These are phyloP conservation scores for Irpex sp. DNA, from an alignment of 1,284 basidiomycete genomes.

Conservation along the genomic window DNA sequence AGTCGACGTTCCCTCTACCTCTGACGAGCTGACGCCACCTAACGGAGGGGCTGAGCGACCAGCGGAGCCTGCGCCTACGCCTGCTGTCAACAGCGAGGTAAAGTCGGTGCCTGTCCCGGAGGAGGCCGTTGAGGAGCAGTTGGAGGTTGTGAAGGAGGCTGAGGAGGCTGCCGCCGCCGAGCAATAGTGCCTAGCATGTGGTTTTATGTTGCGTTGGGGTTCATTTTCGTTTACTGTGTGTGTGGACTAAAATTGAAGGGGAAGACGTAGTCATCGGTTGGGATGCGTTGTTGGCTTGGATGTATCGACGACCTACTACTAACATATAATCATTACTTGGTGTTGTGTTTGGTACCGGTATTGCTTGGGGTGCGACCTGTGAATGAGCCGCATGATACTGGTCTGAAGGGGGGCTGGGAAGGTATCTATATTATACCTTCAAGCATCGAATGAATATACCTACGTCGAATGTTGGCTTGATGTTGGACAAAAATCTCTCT, in stretches of 20 bases:
- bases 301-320: neutral
- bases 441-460: too few species aligned
- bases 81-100: slow-evolving; percentile 26
- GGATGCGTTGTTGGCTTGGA: neutral
- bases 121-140: slow-evolving; percentile 39
- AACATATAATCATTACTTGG: neutral
- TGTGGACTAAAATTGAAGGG: too few species aligned
- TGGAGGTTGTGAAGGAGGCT: slow-evolving; percentile 41
- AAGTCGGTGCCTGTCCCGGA: slow-evolving; percentile 31
- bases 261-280: too few species aligned
- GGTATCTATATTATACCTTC: too few species aligned
- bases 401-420: too few species aligned
- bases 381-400: too few species aligned
- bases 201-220: too few species aligned
- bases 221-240: too few species aligned
- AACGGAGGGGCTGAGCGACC: slow-evolving; percentile 44
- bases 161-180: slow-evolving; percentile 25
- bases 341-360: too few species aligned
- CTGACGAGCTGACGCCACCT: slow-evolving; percentile 31
- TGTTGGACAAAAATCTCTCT: too few species aligned
- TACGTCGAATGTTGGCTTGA: too few species aligned
- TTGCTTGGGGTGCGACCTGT: too few species aligned
- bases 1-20: slow-evolving; percentile 31
- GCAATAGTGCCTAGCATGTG: slow-evolving; percentile 9
- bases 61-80: slow-evolving; percentile 42